phyloP scores from a whole-genome alignment of 2,329 filamentous ascomycete genomes.

The Atkinsonella hypoxylon region DNA sequence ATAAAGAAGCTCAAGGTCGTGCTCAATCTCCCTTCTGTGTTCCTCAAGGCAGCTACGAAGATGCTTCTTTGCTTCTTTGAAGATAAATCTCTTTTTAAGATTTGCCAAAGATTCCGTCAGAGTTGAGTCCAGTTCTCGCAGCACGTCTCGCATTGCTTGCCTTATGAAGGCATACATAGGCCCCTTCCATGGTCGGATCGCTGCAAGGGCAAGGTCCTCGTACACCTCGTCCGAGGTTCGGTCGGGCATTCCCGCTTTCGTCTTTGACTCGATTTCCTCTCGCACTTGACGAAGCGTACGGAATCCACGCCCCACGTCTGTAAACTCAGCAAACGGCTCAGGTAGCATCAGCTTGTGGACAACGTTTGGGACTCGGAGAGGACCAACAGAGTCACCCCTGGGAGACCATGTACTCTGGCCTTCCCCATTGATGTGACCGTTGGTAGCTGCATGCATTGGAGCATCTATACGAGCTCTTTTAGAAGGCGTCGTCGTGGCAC shows the following conservation, averaged over 20 bases:
- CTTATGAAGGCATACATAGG: conserved; percentile 39
- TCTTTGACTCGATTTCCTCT: conserved; percentile 40
- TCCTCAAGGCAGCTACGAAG: conserved; percentile 32
- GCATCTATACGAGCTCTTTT: conserved; percentile 19
- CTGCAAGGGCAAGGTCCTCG: conserved; percentile 42
- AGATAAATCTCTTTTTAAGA: conserved; percentile 37
- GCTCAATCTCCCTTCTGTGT: conserved; percentile 23
- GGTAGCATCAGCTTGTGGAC: conserved; percentile 12
- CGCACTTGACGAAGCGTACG: conserved; percentile 40
- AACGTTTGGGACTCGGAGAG: conserved; percentile 7
- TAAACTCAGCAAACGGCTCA: conserved; percentile 28
- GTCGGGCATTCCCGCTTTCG: conserved; percentile 44
- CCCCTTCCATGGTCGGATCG: conserved; percentile 44
- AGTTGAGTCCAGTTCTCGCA: conserved; percentile 31
- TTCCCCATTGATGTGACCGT: conserved; percentile 24
- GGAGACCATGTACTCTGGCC: conserved; percentile 19
- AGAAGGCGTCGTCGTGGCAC: conserved; percentile 19
- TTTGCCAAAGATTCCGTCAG: conserved; percentile 34
- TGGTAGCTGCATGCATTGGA: conserved; percentile 4
- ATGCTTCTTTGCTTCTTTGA: conserved; percentile 31
- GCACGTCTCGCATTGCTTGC: conserved; percentile 35
- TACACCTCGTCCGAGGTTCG: conserved; percentile 49
- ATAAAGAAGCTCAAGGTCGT: conserved; percentile 32
- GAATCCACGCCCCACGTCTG: conserved; percentile 26
- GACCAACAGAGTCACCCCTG: neutral